Percentiles rank a stretch among this genome's conserved stretches.
Conservation (phyloP, 306 rosid species). For the Rosa chinensis region DNA sequence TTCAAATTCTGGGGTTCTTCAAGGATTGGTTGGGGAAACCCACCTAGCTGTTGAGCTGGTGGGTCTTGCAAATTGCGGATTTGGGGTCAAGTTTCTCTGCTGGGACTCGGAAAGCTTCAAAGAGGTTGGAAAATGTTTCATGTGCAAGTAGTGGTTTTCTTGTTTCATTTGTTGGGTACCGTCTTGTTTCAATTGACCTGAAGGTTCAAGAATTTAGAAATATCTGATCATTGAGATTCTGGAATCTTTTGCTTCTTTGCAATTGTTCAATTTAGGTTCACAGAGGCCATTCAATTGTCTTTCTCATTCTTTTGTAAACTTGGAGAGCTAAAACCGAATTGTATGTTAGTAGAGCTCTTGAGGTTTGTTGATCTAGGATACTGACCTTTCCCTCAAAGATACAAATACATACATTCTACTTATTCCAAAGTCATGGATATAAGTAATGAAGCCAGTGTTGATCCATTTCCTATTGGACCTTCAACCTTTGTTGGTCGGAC, state of each 20-base stretch:
- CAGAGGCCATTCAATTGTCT: not conserved
- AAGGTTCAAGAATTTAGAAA: not conserved
- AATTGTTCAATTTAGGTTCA: not conserved
- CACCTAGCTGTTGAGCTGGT: constrained; percentile 9
- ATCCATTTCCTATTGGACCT: constrained; percentile 84
- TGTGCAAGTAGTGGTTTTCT: constrained; percentile 11
- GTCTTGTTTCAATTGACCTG: constrained; percentile 4
- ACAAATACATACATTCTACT: constrained; percentile 5
- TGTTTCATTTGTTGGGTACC: constrained; percentile 8
- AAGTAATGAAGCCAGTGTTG: constrained; percentile 85
- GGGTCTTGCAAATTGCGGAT: constrained; percentile 16
- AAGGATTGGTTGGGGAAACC: constrained; percentile 14
- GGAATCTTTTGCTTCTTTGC: constrained; percentile 1
- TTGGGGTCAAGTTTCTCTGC: constrained; percentile 14
- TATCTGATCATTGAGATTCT: constrained; percentile 13
- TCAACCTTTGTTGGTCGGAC: constrained; percentile 76
- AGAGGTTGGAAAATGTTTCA: constrained; percentile 20
- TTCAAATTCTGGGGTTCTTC: constrained; percentile 18
- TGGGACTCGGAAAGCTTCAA: constrained; percentile 4
- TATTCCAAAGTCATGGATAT: constrained; percentile 61
- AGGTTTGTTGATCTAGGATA: constrained; percentile 2
- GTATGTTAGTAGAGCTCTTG: constrained; percentile 16
- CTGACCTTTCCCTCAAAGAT: constrained; percentile 13
- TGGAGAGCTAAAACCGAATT: constrained; percentile 1
- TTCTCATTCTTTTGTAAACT: constrained; percentile 4